Percentiles rank a stretch among this genome's conserved stretches.
phyloP scores from a whole-genome alignment of 2,329 filamentous ascomycete genomes.

The Colletotrichum shisoi region DNA sequence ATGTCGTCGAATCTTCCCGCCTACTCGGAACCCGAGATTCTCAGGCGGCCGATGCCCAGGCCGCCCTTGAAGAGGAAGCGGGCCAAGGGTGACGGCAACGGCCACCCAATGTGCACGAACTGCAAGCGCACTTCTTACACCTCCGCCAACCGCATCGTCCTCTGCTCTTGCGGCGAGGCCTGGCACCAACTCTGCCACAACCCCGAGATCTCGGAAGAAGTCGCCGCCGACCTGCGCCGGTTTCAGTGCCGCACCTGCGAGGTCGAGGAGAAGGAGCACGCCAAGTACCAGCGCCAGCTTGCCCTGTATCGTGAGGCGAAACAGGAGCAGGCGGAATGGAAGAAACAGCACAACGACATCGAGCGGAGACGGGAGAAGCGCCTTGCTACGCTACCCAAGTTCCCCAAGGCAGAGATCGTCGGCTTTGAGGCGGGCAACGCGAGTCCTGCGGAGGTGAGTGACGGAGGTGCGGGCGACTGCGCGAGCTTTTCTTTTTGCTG shows the following conservation, averaged over 20 bases:
- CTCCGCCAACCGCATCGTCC: slow-evolving; percentile 41
- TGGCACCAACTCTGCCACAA: slow-evolving; percentile 44
- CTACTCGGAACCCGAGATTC: slow-evolving; percentile 1
- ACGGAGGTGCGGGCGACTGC: background rate
- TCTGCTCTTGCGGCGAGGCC: slow-evolving; percentile 42
- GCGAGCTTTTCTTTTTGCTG: background rate
- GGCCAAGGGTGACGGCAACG: slow-evolving; percentile 31
- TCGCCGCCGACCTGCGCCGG: slow-evolving; percentile 33
- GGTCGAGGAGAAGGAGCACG: slow-evolving; percentile 38
- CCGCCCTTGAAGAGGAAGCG: slow-evolving; percentile 37
- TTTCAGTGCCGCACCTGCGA: slow-evolving; percentile 41
- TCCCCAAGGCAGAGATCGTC: slow-evolving; percentile 50
- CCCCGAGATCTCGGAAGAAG: slow-evolving; percentile 34
- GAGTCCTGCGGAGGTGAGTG: slow-evolving; percentile 46
- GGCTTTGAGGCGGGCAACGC: slow-evolving; percentile 51
- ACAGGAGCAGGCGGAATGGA: slow-evolving; percentile 38
- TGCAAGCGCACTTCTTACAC: slow-evolving; percentile 41
- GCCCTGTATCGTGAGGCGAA: slow-evolving; percentile 39
- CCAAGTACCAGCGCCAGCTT: slow-evolving; percentile 34
- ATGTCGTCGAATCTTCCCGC: background rate
- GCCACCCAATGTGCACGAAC: slow-evolving; percentile 39
- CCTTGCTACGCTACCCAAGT: slow-evolving; percentile 47
- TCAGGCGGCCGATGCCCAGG: slow-evolving; percentile 20
- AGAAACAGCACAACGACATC: slow-evolving; percentile 43
- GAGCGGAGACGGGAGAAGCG: slow-evolving; percentile 47